Conservation (phyloP, 2,329 filamentous ascomycete genomes). For the Colletotrichum coccodes region DNA sequence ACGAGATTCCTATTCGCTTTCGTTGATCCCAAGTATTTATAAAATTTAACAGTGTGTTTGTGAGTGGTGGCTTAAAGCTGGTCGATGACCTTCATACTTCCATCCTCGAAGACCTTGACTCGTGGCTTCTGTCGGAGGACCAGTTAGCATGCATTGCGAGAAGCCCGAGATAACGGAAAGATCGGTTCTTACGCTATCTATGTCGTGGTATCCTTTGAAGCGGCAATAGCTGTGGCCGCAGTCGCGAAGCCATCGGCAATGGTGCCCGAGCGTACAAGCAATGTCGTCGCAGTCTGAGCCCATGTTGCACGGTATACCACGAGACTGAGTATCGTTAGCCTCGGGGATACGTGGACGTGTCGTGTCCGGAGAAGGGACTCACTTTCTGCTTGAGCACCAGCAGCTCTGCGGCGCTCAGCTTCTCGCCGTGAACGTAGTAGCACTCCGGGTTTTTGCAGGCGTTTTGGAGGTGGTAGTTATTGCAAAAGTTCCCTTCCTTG, state of each 20-base stretch:
- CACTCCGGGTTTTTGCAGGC: conserved; percentile 35
- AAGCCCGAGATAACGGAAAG: too few relatives aligned
- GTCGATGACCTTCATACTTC: conserved; percentile 16
- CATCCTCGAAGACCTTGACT: conserved; percentile 30
- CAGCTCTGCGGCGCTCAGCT: conserved; percentile 31
- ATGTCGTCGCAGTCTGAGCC: conserved; percentile 33
- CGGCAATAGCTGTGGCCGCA: conserved; percentile 34
- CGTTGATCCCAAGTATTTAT: background rate
- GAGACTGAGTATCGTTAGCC: conserved; percentile 9
- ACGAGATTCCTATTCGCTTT: background rate
- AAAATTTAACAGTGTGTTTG: background rate
- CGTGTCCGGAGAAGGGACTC: background rate
- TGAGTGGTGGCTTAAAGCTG: background rate
- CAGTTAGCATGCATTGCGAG: background rate
- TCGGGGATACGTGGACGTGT: too few relatives aligned
- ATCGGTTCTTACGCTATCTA: conserved; percentile 35
- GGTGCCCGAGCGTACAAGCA: conserved; percentile 35
- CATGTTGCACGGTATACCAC: conserved; percentile 33
- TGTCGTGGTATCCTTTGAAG: conserved; percentile 36
- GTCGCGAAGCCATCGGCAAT: conserved; percentile 35
- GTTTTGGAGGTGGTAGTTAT: conserved; percentile 35
- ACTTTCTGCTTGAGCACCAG: conserved; percentile 35
- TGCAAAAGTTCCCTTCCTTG: conserved; percentile 36
- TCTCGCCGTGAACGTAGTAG: conserved; percentile 35
- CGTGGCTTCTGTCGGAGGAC: conserved; percentile 5